phyloP scores from a whole-genome alignment of 495 filamentous ascomycete species.

The Penicillium pancosmium region DNA sequence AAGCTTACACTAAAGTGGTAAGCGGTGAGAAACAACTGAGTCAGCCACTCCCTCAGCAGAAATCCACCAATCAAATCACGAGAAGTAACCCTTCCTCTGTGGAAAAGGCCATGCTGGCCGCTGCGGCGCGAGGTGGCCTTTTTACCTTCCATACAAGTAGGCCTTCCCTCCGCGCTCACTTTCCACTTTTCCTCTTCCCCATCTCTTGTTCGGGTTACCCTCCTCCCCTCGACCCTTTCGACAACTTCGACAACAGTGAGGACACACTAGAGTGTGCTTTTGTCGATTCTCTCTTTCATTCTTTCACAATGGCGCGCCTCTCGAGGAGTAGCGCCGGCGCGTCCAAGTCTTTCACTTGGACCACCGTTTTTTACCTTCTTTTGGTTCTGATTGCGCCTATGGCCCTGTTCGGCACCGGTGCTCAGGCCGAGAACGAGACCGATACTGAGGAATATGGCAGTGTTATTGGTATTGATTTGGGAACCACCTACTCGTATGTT shows the following conservation, averaged over 20 bases:
- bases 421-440: conserved; percentile 72
- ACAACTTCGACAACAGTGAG: conserved; percentile 26
- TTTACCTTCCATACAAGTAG: conserved; percentile 32
- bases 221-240: conserved; percentile 20
- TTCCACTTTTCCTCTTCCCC: conserved; percentile 21
- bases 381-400: conserved; percentile 75
- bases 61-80: conserved; percentile 39
- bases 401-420: conserved; percentile 70
- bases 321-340: conserved; percentile 40
- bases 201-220: conserved; percentile 23
- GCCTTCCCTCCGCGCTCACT: conserved; percentile 19
- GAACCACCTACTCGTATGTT: conserved; percentile 89
- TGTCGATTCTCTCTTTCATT: conserved; percentile 14
- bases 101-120: conserved; percentile 55
- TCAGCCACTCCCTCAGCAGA: conserved; percentile 18
- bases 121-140: conserved; percentile 21
- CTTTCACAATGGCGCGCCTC: conserved; percentile 50
- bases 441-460: conserved; percentile 78
- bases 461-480: conserved; percentile 94
- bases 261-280: conserved; percentile 15
- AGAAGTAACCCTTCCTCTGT: conserved; percentile 44
- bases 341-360: conserved; percentile 62
- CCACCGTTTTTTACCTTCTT: conserved; percentile 81
- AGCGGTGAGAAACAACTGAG: conserved; percentile 37
- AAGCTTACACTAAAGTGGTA: conserved; percentile 13